Evolutionary conservation across 1,139 yeast species (phyloP).

Genomic region (Scheffersomyces quercinus): DNA sequence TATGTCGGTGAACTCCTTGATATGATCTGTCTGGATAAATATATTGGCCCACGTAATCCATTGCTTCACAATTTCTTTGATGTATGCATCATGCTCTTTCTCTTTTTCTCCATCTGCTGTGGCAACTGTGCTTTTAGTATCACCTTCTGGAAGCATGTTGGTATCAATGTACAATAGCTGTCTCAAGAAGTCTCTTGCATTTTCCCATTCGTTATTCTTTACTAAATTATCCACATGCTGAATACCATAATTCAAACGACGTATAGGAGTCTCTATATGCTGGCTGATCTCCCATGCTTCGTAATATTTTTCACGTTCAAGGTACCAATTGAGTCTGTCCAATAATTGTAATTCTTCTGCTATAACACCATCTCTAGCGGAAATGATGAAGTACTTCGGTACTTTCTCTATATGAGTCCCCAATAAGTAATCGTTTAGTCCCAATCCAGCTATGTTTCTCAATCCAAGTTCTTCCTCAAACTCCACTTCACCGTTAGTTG

Average conservation of each 20-base stretch:
- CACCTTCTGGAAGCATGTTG: conserved; percentile 30
- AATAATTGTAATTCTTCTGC: conserved; percentile 67
- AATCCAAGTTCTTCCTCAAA: conserved; percentile 81
- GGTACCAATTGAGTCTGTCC: conserved; percentile 76
- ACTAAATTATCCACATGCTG: conserved; percentile 61
- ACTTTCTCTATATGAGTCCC: conserved; percentile 44
- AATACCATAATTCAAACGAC: conserved; percentile 62
- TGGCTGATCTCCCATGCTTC: conserved; percentile 81
- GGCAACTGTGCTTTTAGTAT: conserved; percentile 30
- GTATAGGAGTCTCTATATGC: conserved; percentile 49
- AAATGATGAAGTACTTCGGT: conserved; percentile 62
- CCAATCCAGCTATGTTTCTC: conserved; percentile 57
- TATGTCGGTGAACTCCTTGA: conserved; percentile 46
- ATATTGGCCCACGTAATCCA: conserved; percentile 71
- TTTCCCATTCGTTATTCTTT: conserved; percentile 52
- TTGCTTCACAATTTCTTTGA: conserved; percentile 40
- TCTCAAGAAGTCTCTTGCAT: conserved; percentile 53
- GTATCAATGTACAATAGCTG: conserved; percentile 36
- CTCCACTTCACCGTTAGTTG: conserved; percentile 68
- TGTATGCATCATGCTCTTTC: conserved; percentile 27
- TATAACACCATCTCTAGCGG: conserved; percentile 80
- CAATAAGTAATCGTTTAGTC: conserved; percentile 78
- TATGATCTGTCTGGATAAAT: conserved; percentile 52
- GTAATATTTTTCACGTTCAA: conserved; percentile 50
- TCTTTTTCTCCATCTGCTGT: conserved; percentile 13